Base-by-base conservation (phyloP, 352 stramenopile genomes). In the Achlya hypogyna region DNA sequence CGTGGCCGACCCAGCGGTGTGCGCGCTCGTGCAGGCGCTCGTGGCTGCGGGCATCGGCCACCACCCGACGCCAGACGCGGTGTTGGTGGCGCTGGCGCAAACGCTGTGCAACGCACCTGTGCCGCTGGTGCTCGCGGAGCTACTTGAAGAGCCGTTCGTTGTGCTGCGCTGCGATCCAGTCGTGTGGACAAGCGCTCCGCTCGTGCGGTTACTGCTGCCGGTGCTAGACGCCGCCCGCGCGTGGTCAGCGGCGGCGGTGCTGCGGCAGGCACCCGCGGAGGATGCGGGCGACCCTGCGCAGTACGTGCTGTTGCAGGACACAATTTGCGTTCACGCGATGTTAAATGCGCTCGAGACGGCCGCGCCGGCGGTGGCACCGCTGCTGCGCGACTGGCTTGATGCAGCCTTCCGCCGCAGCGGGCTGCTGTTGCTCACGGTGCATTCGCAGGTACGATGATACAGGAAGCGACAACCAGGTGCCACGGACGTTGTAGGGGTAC, bases 221-320 rank as follows among this genome's bases (percentile, higher is more conserved):
- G 20, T 67, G 27, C 51, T 67, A 0, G 34, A 20, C 8, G 18
- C 25, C 9, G 56, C 29, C 31, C 60, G 60, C 3, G 16, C 20
- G 5, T 14, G 49, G 6, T 67, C 60, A 8, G 42, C 20, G 14
- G 4, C 34, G 5, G 31, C 56, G 40, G 49, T 54, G 23, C 12
- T 67, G 40, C 45, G 60, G n/a, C 59, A 65, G 53, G 20, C 53
- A 8, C 5, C 40, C 29, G n/a, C 42, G 32, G 60, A 67, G 16
- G 60, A 67, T n/a, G 31, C 60, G 14, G 6, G 35, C 20, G 34
- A 67, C 27, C 31, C 60, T 16, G 18, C 42, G 54, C 60, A 67
- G 51, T 67, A 42, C 27, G 47, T 67, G 16, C 51, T 67, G 34
- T 20, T 67, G 10, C 60, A 67, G 43, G 60, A 67, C 10, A 18